Evolutionary conservation across 257 asterid species (phyloP).

Genomic region (Prunella vulgaris): DNA sequence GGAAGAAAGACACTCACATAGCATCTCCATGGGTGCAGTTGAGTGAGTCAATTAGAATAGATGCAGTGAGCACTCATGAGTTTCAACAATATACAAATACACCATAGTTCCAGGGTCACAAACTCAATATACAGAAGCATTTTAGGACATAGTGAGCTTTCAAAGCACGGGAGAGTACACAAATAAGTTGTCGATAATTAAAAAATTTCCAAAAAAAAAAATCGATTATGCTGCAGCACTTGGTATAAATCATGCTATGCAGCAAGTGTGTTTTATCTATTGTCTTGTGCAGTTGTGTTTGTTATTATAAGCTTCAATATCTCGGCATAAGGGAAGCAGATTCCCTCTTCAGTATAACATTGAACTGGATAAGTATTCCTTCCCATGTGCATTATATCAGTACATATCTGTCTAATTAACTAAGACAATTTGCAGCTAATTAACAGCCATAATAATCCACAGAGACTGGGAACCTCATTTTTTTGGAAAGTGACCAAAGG

Average conservation of each 20-base stretch:
- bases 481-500: not conserved
- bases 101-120: not conserved
- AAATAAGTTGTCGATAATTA: not conserved
- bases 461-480: conserved; percentile 1
- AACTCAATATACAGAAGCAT: not conserved
- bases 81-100: too few species aligned
- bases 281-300: not conserved
- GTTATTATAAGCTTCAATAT: not conserved
- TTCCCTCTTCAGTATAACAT: not conserved
- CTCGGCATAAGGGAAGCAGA: not conserved
- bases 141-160: not conserved
- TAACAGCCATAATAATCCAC: not conserved
- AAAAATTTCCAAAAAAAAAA: not conserved
- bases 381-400: not conserved
- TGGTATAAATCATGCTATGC: not conserved
- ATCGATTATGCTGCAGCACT: not conserved
- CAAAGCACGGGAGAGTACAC: not conserved
- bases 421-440: not conserved
- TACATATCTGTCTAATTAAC: not conserved
- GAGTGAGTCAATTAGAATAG: too few species aligned
- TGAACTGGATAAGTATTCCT: not conserved
- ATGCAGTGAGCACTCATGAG: too few species aligned
- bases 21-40: too few species aligned
- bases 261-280: not conserved
- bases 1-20: not conserved